Percentiles rank a stretch among this genome's conserved stretches.
Evolutionary conservation across 2,329 filamentous ascomycete species (phyloP).

Genomic region (Mariannaea elegans): DNA sequence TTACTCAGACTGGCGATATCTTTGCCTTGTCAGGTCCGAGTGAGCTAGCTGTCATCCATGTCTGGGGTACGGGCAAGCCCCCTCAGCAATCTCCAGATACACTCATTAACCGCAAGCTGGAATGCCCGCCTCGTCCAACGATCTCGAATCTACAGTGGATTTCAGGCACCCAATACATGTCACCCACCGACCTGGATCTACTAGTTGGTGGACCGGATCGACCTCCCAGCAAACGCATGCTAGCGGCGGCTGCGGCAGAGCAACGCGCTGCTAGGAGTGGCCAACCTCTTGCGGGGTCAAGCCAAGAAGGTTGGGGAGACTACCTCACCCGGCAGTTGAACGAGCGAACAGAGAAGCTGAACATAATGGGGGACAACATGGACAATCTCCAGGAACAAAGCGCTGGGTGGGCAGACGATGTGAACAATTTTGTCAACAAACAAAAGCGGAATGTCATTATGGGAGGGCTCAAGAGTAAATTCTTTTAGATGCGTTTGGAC

Average conservation of each 20-base stretch:
- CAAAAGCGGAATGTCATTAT: constrained; percentile 89
- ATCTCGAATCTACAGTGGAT: constrained; percentile 98
- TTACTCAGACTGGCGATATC: constrained; percentile 82
- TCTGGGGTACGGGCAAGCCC: constrained; percentile 79
- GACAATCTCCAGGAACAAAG: constrained; percentile 83
- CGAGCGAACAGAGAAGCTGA: constrained; percentile 88
- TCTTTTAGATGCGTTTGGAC: constrained; percentile 46
- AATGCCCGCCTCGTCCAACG: constrained; percentile 82
- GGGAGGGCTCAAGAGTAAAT: constrained; percentile 72
- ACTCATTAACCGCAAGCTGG: constrained; percentile 79
- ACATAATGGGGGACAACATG: constrained; percentile 84
- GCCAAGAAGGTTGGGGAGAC: constrained; percentile 74
- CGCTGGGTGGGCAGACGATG: constrained; percentile 85
- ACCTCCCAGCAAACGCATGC: constrained; percentile 87
- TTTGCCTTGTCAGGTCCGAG: constrained; percentile 90
- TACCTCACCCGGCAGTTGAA: constrained; percentile 90
- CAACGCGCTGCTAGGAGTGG: constrained; percentile 64
- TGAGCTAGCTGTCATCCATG: constrained; percentile 82
- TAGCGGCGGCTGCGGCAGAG: constrained; percentile 80
- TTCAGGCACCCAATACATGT: constrained; percentile 90
- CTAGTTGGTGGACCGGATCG: constrained; percentile 89
- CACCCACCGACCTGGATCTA: constrained; percentile 85
- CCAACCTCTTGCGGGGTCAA: constrained; percentile 39
- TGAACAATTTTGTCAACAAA: constrained; percentile 83
- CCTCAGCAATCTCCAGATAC: constrained; percentile 73